Evolutionary conservation across 768 basidiomycete species (phyloP).

Genomic region (Suillus cothurnatus): DNA sequence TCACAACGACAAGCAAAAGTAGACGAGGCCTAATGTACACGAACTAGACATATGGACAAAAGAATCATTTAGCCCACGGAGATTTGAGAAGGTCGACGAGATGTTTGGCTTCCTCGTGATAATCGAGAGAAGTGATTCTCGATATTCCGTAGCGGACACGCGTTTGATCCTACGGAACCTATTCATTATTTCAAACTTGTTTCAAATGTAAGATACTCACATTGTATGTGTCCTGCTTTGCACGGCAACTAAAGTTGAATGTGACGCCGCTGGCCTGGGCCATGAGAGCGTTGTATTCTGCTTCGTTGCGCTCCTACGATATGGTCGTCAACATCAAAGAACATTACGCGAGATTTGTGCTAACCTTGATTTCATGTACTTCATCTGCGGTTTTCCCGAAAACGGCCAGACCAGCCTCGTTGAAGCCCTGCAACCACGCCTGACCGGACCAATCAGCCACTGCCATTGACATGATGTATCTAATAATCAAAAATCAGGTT

Average conservation of each 20-base stretch:
- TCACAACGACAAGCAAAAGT: not conserved
- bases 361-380: slow-evolving; percentile 70
- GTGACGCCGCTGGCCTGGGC: slow-evolving; percentile 65
- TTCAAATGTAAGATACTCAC: slow-evolving; percentile 44
- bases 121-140: slow-evolving; percentile 66
- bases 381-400: slow-evolving; percentile 83
- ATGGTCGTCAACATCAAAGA: not conserved
- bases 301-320: slow-evolving; percentile 59
- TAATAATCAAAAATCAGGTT: slow-evolving; percentile 27
- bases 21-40: not conserved
- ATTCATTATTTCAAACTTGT: not conserved
- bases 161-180: slow-evolving; percentile 61
- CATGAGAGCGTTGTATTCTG: slow-evolving; percentile 58
- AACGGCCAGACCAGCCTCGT: slow-evolving; percentile 80
- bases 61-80: slow-evolving; percentile 49
- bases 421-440: slow-evolving; percentile 94
- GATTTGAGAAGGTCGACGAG: slow-evolving; percentile 63
- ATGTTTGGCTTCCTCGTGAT: slow-evolving; percentile 61
- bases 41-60: not conserved
- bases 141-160: slow-evolving; percentile 85
- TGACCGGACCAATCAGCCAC: slow-evolving; percentile 90
- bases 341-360: not conserved
- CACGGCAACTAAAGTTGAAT: slow-evolving; percentile 84
- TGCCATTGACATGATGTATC: slow-evolving; percentile 83
- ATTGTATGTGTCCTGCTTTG: slow-evolving; percentile 85